A percentile compares a stretch with the other conserved stretches of the same genome.
Evolutionary conservation across 2,329 filamentous ascomycete genomes (phyloP).

Genomic region (Bipolaris gigantea): DNA sequence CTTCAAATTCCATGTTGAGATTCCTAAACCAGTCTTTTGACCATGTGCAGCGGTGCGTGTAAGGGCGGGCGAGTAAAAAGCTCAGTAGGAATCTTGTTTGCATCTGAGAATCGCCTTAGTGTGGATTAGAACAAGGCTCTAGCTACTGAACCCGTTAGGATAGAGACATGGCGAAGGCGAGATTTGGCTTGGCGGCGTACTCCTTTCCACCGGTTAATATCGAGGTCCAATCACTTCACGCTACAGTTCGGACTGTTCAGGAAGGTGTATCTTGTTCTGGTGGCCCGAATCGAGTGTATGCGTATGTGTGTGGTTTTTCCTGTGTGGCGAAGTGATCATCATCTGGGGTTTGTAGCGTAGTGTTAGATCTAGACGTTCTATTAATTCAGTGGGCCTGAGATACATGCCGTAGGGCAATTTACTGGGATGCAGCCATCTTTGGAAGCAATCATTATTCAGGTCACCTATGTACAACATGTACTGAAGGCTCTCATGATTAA

Average conservation of each 20-base stretch:
- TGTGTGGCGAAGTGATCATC: no score
- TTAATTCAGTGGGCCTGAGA: no score
- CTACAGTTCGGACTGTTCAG: neutral
- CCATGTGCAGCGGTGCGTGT: neutral
- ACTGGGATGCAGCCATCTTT: no score
- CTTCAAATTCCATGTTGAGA: conserved; percentile 2
- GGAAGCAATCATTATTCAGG: no score
- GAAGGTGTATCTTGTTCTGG: neutral
- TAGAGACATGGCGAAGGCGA: neutral
- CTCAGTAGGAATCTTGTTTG: neutral
- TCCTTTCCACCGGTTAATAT: conserved; percentile 14
- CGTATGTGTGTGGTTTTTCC: no score
- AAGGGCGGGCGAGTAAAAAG: neutral
- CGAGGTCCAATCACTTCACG: neutral
- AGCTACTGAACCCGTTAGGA: conserved; percentile 7
- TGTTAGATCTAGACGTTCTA: no score
- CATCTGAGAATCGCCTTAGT: neutral
- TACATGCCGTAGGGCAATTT: no score
- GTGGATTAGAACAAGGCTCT: neutral
- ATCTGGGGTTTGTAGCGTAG: no score
- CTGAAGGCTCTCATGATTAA: no score
- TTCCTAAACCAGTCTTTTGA: neutral
- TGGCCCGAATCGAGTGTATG: neutral
- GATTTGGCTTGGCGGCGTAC: neutral
- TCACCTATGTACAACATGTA: no score